phyloP scores from a whole-genome alignment of 306 rosid species.

The Coriaria nepalensis region DNA sequence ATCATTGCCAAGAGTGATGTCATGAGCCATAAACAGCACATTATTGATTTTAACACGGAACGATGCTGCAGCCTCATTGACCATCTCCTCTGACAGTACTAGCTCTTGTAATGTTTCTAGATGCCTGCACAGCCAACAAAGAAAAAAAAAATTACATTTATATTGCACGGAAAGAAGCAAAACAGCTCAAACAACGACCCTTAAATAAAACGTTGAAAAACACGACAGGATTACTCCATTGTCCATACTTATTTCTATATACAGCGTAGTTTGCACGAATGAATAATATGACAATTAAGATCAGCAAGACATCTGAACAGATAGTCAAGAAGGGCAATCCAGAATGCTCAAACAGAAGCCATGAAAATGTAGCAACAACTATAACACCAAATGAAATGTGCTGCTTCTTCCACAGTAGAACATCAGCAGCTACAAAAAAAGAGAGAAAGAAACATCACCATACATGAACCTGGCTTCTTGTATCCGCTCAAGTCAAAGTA shows the following conservation, averaged over 20 bases:
- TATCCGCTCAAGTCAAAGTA: too few species aligned
- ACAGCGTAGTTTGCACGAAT: slow-evolving; percentile 60
- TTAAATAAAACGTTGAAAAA: neutral
- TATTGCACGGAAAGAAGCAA: neutral
- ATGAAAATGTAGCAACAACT: slow-evolving; percentile 59
- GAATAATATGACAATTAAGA: slow-evolving; percentile 54
- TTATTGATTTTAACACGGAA: slow-evolving; percentile 78
- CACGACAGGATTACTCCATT: neutral
- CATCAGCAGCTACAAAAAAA: slow-evolving; percentile 75
- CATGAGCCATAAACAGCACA: slow-evolving; percentile 80
- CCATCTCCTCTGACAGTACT: slow-evolving; percentile 92
- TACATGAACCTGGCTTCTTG: too few species aligned
- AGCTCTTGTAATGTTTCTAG: slow-evolving; percentile 56
- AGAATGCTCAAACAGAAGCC: slow-evolving; percentile 60
- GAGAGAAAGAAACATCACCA: too few species aligned
- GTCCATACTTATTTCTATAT: slow-evolving; percentile 52
- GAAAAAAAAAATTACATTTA: neutral
- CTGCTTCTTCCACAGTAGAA: slow-evolving; percentile 64
- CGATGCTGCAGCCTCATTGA: slow-evolving; percentile 74
- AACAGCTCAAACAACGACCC: neutral
- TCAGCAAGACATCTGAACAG: slow-evolving; percentile 86
- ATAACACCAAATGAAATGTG: slow-evolving; percentile 51
- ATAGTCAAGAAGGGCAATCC: slow-evolving; percentile 56
- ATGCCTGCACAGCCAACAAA: slow-evolving; percentile 32
- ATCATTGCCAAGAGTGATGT: slow-evolving; percentile 88